Evolutionary conservation across 345 rosid genomes (phyloP).

Genomic region (Raphanus raphanistrum): DNA sequence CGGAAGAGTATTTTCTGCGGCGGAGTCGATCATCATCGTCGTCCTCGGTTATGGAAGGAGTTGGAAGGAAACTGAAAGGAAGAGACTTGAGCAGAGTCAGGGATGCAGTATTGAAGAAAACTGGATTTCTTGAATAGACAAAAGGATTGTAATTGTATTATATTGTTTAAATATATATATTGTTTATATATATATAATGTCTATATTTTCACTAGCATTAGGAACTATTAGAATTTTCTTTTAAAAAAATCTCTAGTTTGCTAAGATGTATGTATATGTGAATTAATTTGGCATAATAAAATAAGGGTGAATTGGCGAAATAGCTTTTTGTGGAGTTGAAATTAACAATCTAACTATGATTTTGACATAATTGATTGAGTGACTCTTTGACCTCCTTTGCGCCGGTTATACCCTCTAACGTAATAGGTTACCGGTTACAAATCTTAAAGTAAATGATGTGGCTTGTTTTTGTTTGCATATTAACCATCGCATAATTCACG

Average conservation of each 20-base stretch:
- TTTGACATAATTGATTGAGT: no score
- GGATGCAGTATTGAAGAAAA: slow-evolving; percentile 67
- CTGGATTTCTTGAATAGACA: slow-evolving; percentile 75
- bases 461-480: no score
- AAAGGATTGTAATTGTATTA: neutral
- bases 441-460: no score
- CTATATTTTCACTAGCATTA: neutral
- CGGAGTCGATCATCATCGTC: slow-evolving; percentile 67
- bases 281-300: slow-evolving; percentile 6
- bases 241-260: neutral
- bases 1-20: slow-evolving; percentile 67
- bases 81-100: slow-evolving; percentile 80
- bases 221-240: neutral
- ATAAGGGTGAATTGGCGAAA: no score
- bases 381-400: no score
- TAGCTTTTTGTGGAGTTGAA: no score
- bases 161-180: neutral
- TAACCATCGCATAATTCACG: no score
- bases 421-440: no score
- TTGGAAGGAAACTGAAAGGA: slow-evolving; percentile 87
- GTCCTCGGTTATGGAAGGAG: slow-evolving; percentile 85
- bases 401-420: no score
- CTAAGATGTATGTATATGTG: neutral
- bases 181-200: slow-evolving; percentile 5
- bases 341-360: no score